A percentile compares a stretch with the other conserved stretches of the same genome.
phyloP scores from a whole-genome alignment of 345 rosid genomes.

The Populus alba region DNA sequence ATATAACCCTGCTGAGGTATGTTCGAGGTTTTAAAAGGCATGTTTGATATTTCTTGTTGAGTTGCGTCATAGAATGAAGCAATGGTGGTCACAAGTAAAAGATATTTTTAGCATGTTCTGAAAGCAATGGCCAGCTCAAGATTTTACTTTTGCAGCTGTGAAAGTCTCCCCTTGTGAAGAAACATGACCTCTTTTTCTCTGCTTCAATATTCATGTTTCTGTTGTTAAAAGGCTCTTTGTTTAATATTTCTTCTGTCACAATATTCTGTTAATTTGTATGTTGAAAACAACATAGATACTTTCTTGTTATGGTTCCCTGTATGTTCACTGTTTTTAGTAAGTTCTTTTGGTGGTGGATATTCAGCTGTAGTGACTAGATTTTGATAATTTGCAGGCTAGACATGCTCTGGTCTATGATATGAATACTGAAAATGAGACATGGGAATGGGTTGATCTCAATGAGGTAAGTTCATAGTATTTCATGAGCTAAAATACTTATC shows the following conservation, averaged over 20 bases:
- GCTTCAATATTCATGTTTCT: background rate
- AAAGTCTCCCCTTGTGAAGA: background rate
- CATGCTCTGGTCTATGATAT: conserved; percentile 93
- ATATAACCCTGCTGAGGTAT: conserved; percentile 70
- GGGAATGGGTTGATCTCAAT: conserved; percentile 97
- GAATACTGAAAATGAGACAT: conserved; percentile 57
- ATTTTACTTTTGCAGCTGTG: background rate
- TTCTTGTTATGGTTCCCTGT: background rate
- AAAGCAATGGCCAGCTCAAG: background rate
- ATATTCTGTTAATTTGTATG: background rate
- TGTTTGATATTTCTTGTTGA: background rate
- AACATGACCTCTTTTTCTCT: background rate
- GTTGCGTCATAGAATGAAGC: background rate
- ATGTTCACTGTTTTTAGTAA: background rate
- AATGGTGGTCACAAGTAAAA: background rate
- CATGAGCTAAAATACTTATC: background rate
- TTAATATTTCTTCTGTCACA: background rate
- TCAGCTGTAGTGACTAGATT: conserved; percentile 4
- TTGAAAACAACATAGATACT: background rate
- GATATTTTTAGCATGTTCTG: background rate
- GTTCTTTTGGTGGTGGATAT: background rate
- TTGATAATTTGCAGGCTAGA: conserved; percentile 57
- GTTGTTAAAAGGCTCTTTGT: background rate
- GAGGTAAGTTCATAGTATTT: conserved; percentile 48
- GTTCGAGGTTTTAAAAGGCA: conserved; percentile 1